Evolutionary conservation across 192 early-diverging fungal species (phyloP).

Genomic region (Ambispora gerdemannii): DNA sequence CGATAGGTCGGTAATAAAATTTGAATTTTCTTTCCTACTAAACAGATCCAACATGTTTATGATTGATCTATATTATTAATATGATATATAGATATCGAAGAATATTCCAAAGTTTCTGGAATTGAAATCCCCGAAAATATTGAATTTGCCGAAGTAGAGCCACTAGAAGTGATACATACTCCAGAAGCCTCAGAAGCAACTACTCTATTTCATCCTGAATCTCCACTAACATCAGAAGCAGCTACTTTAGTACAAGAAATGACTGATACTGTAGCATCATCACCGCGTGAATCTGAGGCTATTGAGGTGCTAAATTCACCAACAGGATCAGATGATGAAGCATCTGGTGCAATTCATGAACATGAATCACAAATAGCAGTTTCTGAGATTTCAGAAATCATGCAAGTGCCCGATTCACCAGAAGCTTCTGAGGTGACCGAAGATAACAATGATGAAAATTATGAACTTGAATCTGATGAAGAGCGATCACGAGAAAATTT

Average conservation of each 20-base stretch:
- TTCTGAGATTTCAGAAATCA: not conserved
- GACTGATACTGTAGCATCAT: not conserved
- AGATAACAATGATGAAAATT: not conserved
- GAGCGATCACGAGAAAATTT: not conserved
- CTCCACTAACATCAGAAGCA: not conserved
- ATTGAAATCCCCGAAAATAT: not conserved
- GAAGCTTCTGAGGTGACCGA: not conserved
- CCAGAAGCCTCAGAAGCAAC: not conserved
- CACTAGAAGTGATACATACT: not conserved
- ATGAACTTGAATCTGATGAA: not conserved
- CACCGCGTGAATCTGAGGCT: too few relatives aligned
- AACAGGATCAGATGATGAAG: too few relatives aligned
- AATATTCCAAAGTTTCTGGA: not conserved
- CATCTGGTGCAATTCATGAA: too few relatives aligned
- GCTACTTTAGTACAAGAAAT: not conserved
- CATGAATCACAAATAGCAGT: too few relatives aligned
- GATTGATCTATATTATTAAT: too few relatives aligned
- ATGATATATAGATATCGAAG: not conserved
- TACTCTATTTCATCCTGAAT: not conserved
- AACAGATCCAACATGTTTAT: too few relatives aligned
- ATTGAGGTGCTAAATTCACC: too few relatives aligned
- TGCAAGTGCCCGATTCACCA: not conserved
- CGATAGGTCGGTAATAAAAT: slow-evolving; percentile 35
- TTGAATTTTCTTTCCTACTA: not conserved
- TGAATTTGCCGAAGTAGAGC: not conserved